Base-by-base conservation (phyloP, 2,329 filamentous ascomycete species). In the Aspergillus sergii region DNA sequence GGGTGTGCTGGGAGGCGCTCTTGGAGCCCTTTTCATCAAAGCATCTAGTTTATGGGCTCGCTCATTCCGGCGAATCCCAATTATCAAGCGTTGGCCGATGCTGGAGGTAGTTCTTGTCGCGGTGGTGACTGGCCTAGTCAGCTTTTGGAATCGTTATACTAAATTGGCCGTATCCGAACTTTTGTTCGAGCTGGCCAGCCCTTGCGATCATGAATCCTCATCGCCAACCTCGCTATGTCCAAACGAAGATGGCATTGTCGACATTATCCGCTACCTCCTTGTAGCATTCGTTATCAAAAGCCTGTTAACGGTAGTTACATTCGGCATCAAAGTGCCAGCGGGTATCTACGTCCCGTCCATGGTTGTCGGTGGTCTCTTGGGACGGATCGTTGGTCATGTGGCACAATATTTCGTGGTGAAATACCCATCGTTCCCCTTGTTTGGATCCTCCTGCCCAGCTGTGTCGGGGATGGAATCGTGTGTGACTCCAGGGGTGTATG, bases 301-400 rank as follows among this genome's bases (percentile, higher is more conserved):
- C 0, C 83, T 94, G 53, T 80, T 99, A 48, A 98, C 95, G 0
- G 89, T 91, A 53, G 89, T 97, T 68, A 97, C 94, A 0, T 98
- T 98, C 78, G 94, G 94, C 30, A 94, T 97, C 74, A 98, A 98
- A 84, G 89, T 98, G 0, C 95, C 95, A 11, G 93, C 94, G 1
- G 95, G 95, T 66, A 97, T 99, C 69, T 99, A 99, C 71, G 94
- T 99, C 1, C 95, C 95, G 3, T 97, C 94, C 71, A 99, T 99
- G 95, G 95, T 98, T 32, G 93, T 98, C 21, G 95, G 95, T 67
- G 95, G 95, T 72, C 82, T 99, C 21, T 89, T 97, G 82, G 94
- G 94, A 34, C 89, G 94, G 9, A 89, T 95, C 51, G 87, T 97
- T 14, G 95, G 95, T 1, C 95, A 98, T 75, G 77, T 89, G 8